These are phyloP conservation scores for Quercus bicolor DNA, from an alignment of 306 rosid species.

Conservation along the genomic window DNA sequence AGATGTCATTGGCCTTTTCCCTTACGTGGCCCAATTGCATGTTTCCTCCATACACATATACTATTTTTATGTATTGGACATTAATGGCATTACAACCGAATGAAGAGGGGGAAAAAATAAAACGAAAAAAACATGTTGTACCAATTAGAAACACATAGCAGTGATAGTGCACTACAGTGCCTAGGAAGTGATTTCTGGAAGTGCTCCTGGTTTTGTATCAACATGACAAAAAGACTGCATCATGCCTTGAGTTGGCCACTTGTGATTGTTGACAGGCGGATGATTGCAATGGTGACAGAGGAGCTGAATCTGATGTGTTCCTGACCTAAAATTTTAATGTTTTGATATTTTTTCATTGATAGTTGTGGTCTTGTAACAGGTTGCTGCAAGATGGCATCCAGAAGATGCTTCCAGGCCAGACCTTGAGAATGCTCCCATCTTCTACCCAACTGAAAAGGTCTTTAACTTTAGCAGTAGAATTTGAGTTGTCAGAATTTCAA, in stretches of 20 bases:
- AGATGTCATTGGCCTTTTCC: conserved; percentile 1
- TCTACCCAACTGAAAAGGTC: conserved; percentile 94
- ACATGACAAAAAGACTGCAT: not conserved
- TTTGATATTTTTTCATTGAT: conserved; percentile 28
- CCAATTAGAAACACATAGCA: not conserved
- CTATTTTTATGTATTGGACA: not conserved
- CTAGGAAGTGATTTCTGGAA: conserved; percentile 11
- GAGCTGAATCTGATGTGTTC: conserved; percentile 5
- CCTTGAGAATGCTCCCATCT: conserved; percentile 83
- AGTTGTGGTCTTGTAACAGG: conserved; percentile 50
- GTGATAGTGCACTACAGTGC: conserved; percentile 1
- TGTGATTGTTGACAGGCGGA: not conserved
- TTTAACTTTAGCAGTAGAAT: conserved; percentile 26
- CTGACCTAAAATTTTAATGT: not conserved
- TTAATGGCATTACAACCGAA: not conserved
- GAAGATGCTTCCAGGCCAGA: conserved; percentile 66
- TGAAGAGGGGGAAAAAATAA: not conserved
- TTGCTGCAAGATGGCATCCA: conserved; percentile 88
- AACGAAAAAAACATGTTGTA: not conserved
- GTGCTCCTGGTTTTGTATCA: conserved; percentile 9
- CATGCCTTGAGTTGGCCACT: conserved; percentile 2
- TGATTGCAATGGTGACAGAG: conserved; percentile 13
- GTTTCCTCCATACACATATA: conserved; percentile 2
- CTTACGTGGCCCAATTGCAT: conserved; percentile 10
- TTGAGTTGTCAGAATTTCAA: not conserved